phyloP scores from a whole-genome alignment of 192 early-diverging fungal species.

The Paraglomus brasilianum region DNA sequence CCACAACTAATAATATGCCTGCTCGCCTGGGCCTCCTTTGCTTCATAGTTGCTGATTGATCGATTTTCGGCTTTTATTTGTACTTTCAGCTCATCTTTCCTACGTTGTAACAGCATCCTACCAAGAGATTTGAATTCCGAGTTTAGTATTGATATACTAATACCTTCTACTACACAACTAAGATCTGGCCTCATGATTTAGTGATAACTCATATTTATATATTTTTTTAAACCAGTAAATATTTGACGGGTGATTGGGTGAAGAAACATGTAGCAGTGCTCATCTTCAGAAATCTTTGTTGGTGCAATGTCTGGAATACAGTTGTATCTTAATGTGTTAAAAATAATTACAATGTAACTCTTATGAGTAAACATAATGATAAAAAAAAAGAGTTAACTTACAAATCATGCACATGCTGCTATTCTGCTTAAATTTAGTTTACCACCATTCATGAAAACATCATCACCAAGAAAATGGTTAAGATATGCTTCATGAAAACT shows the following conservation, averaged over 20 bases:
- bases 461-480: constrained; percentile 26
- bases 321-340: constrained; percentile 32
- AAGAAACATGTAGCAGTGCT: constrained; percentile 33
- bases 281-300: constrained; percentile 35
- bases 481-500: constrained; percentile 19
- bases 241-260: constrained; percentile 31
- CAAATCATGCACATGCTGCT: constrained; percentile 28
- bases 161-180: constrained; percentile 18
- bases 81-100: constrained; percentile 28
- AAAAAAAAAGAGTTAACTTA: constrained; percentile 32
- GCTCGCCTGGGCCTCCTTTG: constrained; percentile 30
- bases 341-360: constrained; percentile 18
- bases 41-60: constrained; percentile 33
- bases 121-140: constrained; percentile 31
- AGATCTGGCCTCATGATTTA: constrained; percentile 33
- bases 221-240: no score
- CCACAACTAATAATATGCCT: constrained; percentile 28
- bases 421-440: constrained; percentile 24
- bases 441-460: constrained; percentile 31
- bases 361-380: constrained; percentile 19
- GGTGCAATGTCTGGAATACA: constrained; percentile 33
- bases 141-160: constrained; percentile 31
- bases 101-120: constrained; percentile 27
- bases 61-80: constrained; percentile 31
- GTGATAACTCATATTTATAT: background rate